Evolutionary conservation across 73 alveolate species (phyloP).

Genomic region (Paramecium tetraurelia): DNA sequence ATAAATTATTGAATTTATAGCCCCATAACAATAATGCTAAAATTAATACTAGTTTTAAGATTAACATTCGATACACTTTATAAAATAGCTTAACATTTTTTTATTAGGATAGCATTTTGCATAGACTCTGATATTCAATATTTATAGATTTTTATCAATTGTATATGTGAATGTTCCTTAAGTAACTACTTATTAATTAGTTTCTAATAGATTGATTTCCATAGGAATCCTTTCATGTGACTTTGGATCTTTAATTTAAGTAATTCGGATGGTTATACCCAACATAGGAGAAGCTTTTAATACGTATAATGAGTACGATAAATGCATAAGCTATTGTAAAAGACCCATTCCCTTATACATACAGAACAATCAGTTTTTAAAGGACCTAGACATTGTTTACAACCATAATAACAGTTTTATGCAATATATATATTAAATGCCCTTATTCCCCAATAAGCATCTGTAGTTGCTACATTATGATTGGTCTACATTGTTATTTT

Average conservation of each 20-base stretch:
- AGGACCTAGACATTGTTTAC: not conserved
- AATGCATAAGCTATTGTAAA: not conserved
- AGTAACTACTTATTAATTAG: not conserved
- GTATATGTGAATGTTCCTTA: not conserved
- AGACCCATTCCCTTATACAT: not conserved
- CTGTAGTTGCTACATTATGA: not conserved
- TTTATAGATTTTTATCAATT: not conserved
- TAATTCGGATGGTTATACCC: not conserved
- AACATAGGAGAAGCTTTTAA: not conserved
- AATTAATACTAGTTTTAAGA: not conserved
- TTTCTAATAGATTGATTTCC: not conserved
- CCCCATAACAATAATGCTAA: not conserved
- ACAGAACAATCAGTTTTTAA: not conserved
- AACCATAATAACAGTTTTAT: not conserved
- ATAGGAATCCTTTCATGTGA: not conserved
- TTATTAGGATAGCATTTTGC: not conserved
- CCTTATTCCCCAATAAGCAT: not conserved
- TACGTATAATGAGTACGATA: not conserved
- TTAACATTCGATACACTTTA: not conserved
- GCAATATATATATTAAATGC: not conserved
- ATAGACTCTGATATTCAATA: not conserved
- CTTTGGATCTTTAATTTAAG: not conserved
- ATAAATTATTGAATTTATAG: not conserved
- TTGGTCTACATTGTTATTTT: not conserved
- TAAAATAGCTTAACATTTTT: not conserved